Percentiles rank a stretch among this genome's conserved stretches.
Conservation (phyloP, 129 eudicot species). For the Solidago caesia region DNA sequence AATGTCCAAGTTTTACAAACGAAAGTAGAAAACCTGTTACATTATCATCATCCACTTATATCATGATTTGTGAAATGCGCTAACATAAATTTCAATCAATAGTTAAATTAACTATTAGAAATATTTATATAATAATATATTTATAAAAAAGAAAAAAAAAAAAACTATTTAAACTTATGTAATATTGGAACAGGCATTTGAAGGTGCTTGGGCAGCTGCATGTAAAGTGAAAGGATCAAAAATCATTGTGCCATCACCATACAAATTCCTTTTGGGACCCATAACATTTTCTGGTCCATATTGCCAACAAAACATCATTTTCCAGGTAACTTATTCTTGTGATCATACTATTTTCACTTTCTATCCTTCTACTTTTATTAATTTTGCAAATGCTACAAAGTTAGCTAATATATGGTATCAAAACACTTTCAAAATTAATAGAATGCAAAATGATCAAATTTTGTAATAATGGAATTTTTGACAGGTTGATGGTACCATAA, state of each 20-base stretch:
- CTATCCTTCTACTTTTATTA: not conserved
- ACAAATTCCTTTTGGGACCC: conserved; percentile 75
- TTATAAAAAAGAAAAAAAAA: not conserved
- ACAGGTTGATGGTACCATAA: conserved; percentile 84
- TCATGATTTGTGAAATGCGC: no score
- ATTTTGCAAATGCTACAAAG: not conserved
- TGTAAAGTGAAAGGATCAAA: conserved; percentile 73
- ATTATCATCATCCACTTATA: no score
- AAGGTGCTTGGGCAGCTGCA: conserved; percentile 93
- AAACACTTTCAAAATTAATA: not conserved
- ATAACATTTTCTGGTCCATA: conserved; percentile 81
- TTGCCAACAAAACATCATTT: conserved; percentile 65
- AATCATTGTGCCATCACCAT: conserved; percentile 62
- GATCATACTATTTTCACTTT: conserved; percentile 14
- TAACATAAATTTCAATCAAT: no score
- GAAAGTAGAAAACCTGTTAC: no score
- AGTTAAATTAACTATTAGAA: not conserved
- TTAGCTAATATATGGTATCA: not conserved
- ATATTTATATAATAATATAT: not conserved
- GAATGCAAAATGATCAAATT: not conserved
- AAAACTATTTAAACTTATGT: not conserved
- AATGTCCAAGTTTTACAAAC: no score
- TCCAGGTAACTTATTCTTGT: conserved; percentile 53
- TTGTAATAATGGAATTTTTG: conserved; percentile 5
- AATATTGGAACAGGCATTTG: conserved; percentile 52